Evolutionary conservation across 2,329 filamentous ascomycete species (phyloP).

Genomic region (Passalora sequoiae): DNA sequence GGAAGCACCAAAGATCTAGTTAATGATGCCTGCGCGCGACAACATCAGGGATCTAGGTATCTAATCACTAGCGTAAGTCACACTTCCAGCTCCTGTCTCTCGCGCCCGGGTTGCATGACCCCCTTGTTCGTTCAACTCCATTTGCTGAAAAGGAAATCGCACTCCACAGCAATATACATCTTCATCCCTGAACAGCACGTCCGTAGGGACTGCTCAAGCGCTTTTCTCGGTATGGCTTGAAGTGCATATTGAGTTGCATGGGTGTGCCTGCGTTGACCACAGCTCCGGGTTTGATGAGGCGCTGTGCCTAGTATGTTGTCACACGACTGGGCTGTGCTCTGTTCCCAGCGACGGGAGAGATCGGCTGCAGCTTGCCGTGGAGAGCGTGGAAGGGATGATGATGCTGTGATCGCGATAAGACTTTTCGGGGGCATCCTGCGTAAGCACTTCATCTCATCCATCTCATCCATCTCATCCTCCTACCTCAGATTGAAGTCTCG

Average conservation of each 20-base stretch:
- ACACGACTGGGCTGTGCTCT: neutral
- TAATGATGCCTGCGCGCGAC: too few relatives aligned
- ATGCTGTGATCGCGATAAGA: neutral
- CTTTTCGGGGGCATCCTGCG: neutral
- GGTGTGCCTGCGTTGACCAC: neutral
- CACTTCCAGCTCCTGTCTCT: too few relatives aligned
- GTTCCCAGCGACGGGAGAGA: slow-evolving; percentile 2
- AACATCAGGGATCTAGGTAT: too few relatives aligned
- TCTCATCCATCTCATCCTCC: too few relatives aligned
- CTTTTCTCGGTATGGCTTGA: neutral
- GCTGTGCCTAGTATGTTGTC: neutral
- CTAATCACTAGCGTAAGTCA: too few relatives aligned
- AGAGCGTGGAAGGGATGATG: slow-evolving; percentile 1
- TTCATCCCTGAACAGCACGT: too few relatives aligned
- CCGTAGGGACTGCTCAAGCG: too few relatives aligned
- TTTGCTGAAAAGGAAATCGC: too few relatives aligned
- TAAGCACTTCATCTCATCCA: neutral
- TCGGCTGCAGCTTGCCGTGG: slow-evolving; percentile 5
- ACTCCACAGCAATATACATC: too few relatives aligned
- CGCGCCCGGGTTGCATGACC: too few relatives aligned
- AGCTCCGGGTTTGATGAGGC: neutral
- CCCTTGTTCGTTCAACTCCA: too few relatives aligned
- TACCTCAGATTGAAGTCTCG: too few relatives aligned
- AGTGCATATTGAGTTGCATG: slow-evolving; percentile 1
- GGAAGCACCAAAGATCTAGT: neutral